phyloP scores from a whole-genome alignment of 2,329 filamentous ascomycete genomes.

The Aspergillus udagawae region DNA sequence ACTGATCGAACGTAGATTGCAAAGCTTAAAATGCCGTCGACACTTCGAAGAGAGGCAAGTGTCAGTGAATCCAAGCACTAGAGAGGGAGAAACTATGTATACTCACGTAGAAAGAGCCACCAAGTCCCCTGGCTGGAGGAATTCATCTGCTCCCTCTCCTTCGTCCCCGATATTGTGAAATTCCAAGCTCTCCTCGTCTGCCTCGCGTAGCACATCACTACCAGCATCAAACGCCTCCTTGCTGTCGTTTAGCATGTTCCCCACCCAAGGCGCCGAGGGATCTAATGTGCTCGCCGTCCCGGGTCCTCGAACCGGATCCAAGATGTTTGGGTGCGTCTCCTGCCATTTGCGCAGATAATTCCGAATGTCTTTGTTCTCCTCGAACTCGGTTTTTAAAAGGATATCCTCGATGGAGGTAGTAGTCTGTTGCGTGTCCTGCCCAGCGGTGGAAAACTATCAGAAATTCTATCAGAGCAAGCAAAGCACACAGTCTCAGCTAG shows the following conservation, averaged over 20 bases:
- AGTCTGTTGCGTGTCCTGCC: constrained; percentile 2
- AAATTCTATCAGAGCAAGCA: not conserved
- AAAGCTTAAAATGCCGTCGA: constrained; percentile 26
- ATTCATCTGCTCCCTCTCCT: constrained; percentile 23
- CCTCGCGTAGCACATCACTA: constrained; percentile 21
- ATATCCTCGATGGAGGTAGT: constrained; percentile 23
- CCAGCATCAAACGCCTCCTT: constrained; percentile 23
- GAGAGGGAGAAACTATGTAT: no score
- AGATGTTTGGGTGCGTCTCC: constrained; percentile 21
- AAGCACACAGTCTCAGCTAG: not conserved
- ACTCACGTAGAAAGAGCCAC: constrained; percentile 34
- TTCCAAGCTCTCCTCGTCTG: constrained; percentile 23
- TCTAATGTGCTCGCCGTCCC: constrained; percentile 12
- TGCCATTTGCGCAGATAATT: constrained; percentile 42
- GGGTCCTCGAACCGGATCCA: constrained; percentile 28
- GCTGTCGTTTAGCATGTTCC: constrained; percentile 33
- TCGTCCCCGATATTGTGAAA: constrained; percentile 26
- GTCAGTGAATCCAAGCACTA: not conserved
- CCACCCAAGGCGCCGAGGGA: constrained; percentile 17
- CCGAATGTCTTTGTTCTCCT: constrained; percentile 36
- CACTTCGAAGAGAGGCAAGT: constrained; percentile 7
- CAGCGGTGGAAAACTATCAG: not conserved
- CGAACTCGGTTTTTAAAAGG: constrained; percentile 30
- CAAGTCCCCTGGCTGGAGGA: constrained; percentile 40
- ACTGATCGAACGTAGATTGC: constrained; percentile 41